Conservation (phyloP, 768 basidiomycete species). For the Lentinus tigrinus region DNA sequence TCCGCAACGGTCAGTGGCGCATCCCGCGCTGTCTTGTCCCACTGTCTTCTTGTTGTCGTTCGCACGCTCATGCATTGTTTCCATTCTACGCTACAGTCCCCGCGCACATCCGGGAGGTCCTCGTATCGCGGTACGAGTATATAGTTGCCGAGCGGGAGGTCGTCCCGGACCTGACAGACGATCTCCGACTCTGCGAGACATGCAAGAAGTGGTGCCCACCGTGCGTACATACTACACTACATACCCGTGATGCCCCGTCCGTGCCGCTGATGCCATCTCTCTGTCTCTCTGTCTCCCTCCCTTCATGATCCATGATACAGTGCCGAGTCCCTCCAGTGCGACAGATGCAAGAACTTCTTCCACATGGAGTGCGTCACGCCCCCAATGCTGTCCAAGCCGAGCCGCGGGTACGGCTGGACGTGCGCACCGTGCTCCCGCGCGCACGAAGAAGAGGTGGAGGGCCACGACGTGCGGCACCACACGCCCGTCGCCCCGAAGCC, state of each 20-base stretch:
- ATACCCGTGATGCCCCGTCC: not conserved
- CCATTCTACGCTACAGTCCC: conserved; percentile 54
- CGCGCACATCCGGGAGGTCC: conserved; percentile 71
- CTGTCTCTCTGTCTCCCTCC: no score
- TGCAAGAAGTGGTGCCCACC: conserved; percentile 89
- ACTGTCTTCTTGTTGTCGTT: not conserved
- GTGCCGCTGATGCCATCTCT: conserved; percentile 15
- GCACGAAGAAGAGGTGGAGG: conserved; percentile 84
- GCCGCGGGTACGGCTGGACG: conserved; percentile 96
- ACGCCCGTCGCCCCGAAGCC: conserved; percentile 60
- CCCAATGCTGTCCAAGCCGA: conserved; percentile 86
- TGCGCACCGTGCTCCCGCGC: conserved; percentile 89
- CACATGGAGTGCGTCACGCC: conserved; percentile 95
- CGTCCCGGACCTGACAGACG: conserved; percentile 85
- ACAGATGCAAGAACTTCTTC: conserved; percentile 89
- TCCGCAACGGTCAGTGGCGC: conserved; percentile 80
- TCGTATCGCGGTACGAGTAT: conserved; percentile 87
- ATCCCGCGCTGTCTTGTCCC: no score
- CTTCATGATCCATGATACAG: conserved; percentile 49
- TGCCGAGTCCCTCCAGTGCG: conserved; percentile 84
- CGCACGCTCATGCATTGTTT: conserved; percentile 1
- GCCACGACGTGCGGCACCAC: conserved; percentile 59
- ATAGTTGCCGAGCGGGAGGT: conserved; percentile 94
- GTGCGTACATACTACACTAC: conserved; percentile 43
- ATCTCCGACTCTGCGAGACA: conserved; percentile 78